Evolutionary conservation across 2,329 filamentous ascomycete species (phyloP), one percentile per base, ranked within the genome.

Genomic region (Penicillium sp.): DNA sequence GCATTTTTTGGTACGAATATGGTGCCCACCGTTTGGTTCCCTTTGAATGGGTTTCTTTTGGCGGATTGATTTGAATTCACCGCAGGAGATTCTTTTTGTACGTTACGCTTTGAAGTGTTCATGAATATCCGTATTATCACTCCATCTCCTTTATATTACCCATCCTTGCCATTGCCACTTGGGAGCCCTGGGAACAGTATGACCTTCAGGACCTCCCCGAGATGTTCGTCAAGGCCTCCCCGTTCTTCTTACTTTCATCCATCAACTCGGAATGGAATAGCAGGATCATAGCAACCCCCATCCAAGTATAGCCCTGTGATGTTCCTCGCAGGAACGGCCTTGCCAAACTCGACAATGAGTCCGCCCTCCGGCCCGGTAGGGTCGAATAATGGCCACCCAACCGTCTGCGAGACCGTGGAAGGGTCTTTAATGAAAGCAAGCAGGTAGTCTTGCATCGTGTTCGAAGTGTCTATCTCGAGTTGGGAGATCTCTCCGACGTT

Each of bases 361-460:
- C 60, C 60, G 0, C 56, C 60, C 24, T 59, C 47, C 4, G 50
- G 35, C 12, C 71, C 13, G 73, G 78, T 64, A 63, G 70, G 5
- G 28, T 66, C 55, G 40, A 65, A 66, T 2, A 37, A 26, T 7
- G 62, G 65, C 67, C 65, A 68, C 1, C 56, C 59, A 3, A 63
- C 64, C n/a, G 37, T 54, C 19, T 55, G 13, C 5, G 50, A 22
- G 45, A 28, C 28, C 3, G 26, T 55, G 4, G 26, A 51, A 7
- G 67, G 54, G 49, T 72, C 62, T n/a, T 68, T 64, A n/a, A 65
- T 38, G 51, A 72, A 74, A 1, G 67, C 67, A n/a, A 73, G 56
- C 6, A 71, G 54, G 53, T 65, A 44, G 50, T 73, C 72, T 56
- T 73, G 71, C 66, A 73, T 68, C 0, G 58, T 37, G 37, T 63